Conservation (phyloP, 345 rosid genomes). For the Acer campestre region DNA sequence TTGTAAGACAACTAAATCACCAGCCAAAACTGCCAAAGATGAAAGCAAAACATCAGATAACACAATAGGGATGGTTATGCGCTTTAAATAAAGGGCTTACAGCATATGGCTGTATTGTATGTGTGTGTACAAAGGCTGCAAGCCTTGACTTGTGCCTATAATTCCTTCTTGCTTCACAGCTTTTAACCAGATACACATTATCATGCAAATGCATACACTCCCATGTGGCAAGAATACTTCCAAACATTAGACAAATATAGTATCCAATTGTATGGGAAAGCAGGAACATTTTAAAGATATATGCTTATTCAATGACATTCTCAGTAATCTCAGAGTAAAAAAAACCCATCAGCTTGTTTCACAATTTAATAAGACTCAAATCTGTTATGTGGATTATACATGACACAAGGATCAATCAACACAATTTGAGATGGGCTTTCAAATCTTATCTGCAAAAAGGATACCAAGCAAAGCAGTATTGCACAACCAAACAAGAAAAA, state of each 20-base stretch:
- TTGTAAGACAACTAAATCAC: conserved; percentile 7
- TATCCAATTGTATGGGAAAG: neutral
- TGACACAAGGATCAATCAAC: conserved; percentile 5
- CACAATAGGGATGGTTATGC: neutral
- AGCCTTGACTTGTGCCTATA: neutral
- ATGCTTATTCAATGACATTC: neutral
- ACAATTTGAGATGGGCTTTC: neutral
- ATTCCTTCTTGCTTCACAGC: neutral
- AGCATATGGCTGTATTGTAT: neutral
- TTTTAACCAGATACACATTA: neutral
- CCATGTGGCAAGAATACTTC: neutral
- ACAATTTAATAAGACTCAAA: neutral
- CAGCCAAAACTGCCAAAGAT: conserved; percentile 10
- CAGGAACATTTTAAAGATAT: neutral
- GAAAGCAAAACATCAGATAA: neutral
- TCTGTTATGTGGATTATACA: neutral
- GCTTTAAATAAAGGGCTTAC: neutral
- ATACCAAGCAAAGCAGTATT: neutral
- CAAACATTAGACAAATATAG: neutral
- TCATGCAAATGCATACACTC: neutral
- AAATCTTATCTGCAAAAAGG: neutral
- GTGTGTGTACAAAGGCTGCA: neutral
- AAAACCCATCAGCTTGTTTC: neutral
- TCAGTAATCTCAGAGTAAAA: neutral
- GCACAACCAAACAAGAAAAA: conserved; percentile 14